Evolutionary conservation across 1,139 yeast species (phyloP).

Genomic region (Scheffersomyces segobiensis): DNA sequence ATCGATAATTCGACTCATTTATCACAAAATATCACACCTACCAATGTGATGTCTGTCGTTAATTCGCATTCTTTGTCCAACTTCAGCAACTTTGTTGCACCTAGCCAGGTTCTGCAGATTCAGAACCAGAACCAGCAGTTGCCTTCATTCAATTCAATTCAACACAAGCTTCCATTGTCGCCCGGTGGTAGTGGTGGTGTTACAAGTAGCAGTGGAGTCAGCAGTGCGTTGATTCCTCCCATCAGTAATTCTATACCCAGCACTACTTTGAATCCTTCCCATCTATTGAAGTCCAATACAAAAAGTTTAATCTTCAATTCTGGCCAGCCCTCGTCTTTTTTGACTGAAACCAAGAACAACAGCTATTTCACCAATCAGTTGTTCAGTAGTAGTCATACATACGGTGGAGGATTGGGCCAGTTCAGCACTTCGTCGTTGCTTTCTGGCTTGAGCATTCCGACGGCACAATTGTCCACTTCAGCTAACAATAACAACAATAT

Average conservation of each 20-base stretch:
- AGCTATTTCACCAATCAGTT: background rate
- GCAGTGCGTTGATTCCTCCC: constrained; percentile 9
- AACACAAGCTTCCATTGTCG: constrained; percentile 29
- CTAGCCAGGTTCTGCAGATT: constrained; percentile 21
- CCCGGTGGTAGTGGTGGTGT: constrained; percentile 5
- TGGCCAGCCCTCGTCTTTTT: constrained; percentile 3
- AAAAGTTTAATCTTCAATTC: constrained; percentile 5
- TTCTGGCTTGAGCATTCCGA: constrained; percentile 6
- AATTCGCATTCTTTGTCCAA: constrained; percentile 1
- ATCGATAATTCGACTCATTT: constrained; percentile 19
- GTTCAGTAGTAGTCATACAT: background rate
- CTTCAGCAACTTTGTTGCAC: constrained; percentile 7
- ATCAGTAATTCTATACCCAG: constrained; percentile 2
- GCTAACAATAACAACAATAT: background rate
- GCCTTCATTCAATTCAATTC: constrained; percentile 40
- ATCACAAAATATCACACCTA: constrained; percentile 9
- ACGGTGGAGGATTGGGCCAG: constrained; percentile 1
- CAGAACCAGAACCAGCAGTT: constrained; percentile 35
- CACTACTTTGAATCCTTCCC: constrained; percentile 12
- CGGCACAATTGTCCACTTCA: background rate
- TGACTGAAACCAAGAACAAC: constrained; percentile 1
- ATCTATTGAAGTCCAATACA: constrained; percentile 8
- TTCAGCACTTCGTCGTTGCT: constrained; percentile 7
- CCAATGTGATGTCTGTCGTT: background rate
- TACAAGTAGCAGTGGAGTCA: background rate